A percentile compares a stretch with the other conserved stretches of the same genome.
Conservation (phyloP, 1,139 yeast species). For the Diutina ranongensis region DNA sequence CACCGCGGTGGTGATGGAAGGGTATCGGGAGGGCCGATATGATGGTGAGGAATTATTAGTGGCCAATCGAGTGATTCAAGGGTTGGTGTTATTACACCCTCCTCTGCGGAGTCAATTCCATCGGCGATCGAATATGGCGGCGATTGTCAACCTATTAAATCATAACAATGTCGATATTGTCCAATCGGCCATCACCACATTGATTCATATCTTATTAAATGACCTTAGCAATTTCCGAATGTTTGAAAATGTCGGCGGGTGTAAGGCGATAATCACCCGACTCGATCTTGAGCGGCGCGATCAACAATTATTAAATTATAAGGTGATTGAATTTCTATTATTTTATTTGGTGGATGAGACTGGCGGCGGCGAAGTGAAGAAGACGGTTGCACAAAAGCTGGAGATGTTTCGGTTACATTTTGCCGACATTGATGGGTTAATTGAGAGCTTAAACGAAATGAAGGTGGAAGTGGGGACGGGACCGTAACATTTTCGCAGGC, state of each 20-base stretch:
- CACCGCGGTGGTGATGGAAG: conserved; percentile 22
- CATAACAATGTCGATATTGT: conserved; percentile 13
- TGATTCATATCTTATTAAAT: conserved; percentile 51
- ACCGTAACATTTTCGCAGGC: not conserved
- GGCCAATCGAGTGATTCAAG: conserved; percentile 43
- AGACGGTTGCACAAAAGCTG: conserved; percentile 40
- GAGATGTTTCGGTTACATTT: conserved; percentile 35
- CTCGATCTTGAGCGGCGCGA: conserved; percentile 10
- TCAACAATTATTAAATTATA: conserved; percentile 41
- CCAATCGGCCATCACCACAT: conserved; percentile 40
- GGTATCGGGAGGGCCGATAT: no score
- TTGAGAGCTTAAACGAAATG: conserved; percentile 27
- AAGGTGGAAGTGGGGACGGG: conserved; percentile 7
- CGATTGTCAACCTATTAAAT: conserved; percentile 19
- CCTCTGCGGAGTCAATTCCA: conserved; percentile 38
- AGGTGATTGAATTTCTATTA: conserved; percentile 59
- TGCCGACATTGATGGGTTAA: conserved; percentile 30
- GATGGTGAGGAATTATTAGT: no score
- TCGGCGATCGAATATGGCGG: conserved; percentile 20
- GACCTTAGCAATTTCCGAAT: conserved; percentile 44
- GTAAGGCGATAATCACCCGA: conserved; percentile 37
- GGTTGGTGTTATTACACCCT: conserved; percentile 51
- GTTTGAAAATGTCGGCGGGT: conserved; percentile 53
- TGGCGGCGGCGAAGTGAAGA: conserved; percentile 11
- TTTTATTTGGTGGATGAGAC: conserved; percentile 66